Evolutionary conservation across 108 stramenopile species (phyloP).

Genomic region (Aurantiochytrium sp.): DNA sequence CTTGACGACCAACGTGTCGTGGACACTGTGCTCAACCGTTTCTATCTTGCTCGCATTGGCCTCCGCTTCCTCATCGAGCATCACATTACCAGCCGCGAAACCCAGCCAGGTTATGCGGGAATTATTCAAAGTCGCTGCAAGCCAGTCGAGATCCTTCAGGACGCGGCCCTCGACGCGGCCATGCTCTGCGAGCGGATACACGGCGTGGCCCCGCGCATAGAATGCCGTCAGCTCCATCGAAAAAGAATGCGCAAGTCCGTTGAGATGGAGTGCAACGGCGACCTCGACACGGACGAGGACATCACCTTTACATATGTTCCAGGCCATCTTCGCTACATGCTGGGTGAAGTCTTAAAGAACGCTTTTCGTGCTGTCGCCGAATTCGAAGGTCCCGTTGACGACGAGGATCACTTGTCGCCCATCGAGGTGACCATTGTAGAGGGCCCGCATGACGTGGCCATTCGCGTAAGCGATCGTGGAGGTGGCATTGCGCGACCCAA

Average conservation of each 20-base stretch:
- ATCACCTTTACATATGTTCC: constrained; percentile 65
- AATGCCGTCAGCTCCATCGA: background rate
- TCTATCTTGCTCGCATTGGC: constrained; percentile 80
- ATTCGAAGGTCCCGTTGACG: constrained; percentile 80
- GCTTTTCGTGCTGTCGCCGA: constrained; percentile 85
- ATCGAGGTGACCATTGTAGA: constrained; percentile 80
- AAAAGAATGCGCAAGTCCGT: background rate
- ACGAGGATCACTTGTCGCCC: constrained; percentile 62
- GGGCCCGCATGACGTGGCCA: constrained; percentile 89
- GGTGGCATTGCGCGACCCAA: constrained; percentile 87
- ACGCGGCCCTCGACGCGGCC: constrained; percentile 89
- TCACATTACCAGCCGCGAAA: constrained; percentile 54
- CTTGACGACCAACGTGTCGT: constrained; percentile 51
- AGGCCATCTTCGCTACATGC: constrained; percentile 86
- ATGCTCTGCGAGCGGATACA: constrained; percentile 91
- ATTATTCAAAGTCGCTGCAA: constrained; percentile 52
- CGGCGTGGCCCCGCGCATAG: constrained; percentile 92
- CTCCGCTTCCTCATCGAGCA: constrained; percentile 78
- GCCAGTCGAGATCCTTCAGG: constrained; percentile 84
- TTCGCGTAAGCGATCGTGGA: constrained; percentile 87
- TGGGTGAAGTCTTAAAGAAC: constrained; percentile 87
- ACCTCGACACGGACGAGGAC: constrained; percentile 79
- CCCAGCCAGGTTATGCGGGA: constrained; percentile 67
- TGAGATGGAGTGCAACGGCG: background rate
- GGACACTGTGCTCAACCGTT: constrained; percentile 75